A percentile compares a stretch with the other conserved stretches of the same genome.
Conservation (phyloP, 176 grass and related monocot genomes). For the Areca catechu region DNA sequence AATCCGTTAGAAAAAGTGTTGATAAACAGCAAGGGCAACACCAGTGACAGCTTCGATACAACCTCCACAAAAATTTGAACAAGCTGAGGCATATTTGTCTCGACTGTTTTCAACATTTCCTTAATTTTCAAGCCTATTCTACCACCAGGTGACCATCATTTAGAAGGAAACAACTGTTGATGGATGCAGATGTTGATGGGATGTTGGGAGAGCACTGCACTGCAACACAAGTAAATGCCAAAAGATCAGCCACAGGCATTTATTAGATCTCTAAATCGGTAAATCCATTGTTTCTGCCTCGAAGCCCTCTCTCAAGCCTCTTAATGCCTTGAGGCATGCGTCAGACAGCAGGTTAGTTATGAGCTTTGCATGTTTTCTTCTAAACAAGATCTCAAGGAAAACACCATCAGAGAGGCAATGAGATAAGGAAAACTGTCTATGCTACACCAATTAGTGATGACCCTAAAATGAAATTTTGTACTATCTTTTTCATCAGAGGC, state of each 20-base stretch:
- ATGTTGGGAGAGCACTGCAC: constrained; percentile 79
- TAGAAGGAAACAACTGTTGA: constrained; percentile 87
- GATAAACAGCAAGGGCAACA: background rate
- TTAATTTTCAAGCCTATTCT: constrained; percentile 62
- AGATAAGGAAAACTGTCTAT: constrained; percentile 69
- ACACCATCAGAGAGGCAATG: constrained; percentile 59
- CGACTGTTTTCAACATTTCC: constrained; percentile 71
- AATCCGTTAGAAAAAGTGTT: constrained; percentile 8
- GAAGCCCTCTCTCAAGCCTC: constrained; percentile 57
- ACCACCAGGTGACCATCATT: constrained; percentile 64
- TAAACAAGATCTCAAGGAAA: constrained; percentile 79
- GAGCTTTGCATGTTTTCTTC: constrained; percentile 58
- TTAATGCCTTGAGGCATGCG: constrained; percentile 46
- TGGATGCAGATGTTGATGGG: constrained; percentile 62
- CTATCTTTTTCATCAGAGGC: constrained; percentile 33
- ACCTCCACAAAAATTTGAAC: constrained; percentile 77
- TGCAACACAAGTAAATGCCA: constrained; percentile 97
- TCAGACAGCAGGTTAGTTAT: constrained; percentile 56
- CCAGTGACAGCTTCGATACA: background rate
- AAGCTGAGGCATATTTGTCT: constrained; percentile 60
- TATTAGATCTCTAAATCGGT: no score
- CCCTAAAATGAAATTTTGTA: constrained; percentile 35
- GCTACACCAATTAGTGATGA: constrained; percentile 63
- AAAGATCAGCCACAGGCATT: no score
- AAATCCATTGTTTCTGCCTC: constrained; percentile 69